Base-by-base conservation (phyloP, 116 monocot genomes). In the Cymodocea nodosa region DNA sequence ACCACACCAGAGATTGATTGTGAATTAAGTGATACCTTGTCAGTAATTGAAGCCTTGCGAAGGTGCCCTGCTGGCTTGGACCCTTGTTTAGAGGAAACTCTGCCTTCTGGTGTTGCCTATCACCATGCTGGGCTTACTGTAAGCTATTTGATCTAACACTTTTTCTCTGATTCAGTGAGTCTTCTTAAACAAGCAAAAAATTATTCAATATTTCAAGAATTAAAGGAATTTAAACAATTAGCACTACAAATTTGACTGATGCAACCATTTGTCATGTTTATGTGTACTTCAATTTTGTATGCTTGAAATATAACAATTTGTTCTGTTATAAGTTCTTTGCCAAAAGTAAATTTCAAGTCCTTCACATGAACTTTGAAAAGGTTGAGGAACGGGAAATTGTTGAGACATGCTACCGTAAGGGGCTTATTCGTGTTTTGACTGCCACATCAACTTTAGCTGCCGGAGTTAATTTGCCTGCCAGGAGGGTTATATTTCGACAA, bases 61-160 rank as follows among this genome's bases (percentile, higher is more conserved):
- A 85, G 73, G 75, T 89, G 75, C 62, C 92, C 98, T 81, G 78
- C 84, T 69, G 98, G 98, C 8, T 72, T 99, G 75, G 98, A 99
- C 68, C 92, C 89, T 52, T 61, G 86, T 62, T 74, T 99, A 24
- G 92, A 83, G 70, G 89, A 92, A 79, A 99, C 92, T 59, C 57
- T 99, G n/a, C 92, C 98, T 50, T 82, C 65, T 78, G 92, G 98
- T 71, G 89, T 99, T 68, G 98, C 89, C 23, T 92, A 89, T 83
- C 98, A 99, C 71, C 98, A 99, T 84, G 98, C 98, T 72, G 98
- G 98, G 24, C 84, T 99, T 19, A 99, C 98, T 72, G 98, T 99
- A 86, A 25, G 68, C 55, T 17, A 51, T 63, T 50, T 70, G 30
- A 17, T 52, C 9, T 37, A 10, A 39, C 37, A 18, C 6, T 59